Evolutionary conservation across 441 rosid species (phyloP).

Genomic region (Kokia cookei): DNA sequence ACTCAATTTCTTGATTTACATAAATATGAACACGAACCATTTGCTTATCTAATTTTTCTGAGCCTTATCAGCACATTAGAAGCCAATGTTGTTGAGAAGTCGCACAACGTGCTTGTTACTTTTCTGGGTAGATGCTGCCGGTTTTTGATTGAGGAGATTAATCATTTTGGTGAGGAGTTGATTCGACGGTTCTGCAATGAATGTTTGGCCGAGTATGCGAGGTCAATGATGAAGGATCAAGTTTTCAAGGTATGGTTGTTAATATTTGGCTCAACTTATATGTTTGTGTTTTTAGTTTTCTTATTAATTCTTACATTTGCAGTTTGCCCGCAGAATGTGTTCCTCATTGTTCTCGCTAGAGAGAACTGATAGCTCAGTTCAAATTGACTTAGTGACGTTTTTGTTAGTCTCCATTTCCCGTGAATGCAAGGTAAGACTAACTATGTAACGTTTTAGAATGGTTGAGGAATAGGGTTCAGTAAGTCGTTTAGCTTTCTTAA

Average conservation of each 20-base stretch:
- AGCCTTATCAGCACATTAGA: conserved; percentile 46
- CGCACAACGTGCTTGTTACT: conserved; percentile 47
- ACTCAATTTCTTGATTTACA: conserved; percentile 4
- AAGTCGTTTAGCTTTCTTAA: background rate
- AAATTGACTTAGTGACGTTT: conserved; percentile 33
- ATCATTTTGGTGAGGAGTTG: conserved; percentile 39
- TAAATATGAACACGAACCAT: background rate
- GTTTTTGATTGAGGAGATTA: conserved; percentile 49
- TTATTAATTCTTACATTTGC: conserved; percentile 22
- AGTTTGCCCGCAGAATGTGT: conserved; percentile 71
- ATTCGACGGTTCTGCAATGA: conserved; percentile 33
- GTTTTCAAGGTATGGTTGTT: conserved; percentile 47
- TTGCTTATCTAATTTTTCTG: background rate
- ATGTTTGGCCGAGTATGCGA: conserved; percentile 46
- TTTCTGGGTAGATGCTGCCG: conserved; percentile 48
- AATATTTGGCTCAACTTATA: background rate
- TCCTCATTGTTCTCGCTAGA: conserved; percentile 43
- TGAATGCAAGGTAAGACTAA: conserved; percentile 54
- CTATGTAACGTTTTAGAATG: background rate
- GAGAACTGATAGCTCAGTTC: conserved; percentile 27
- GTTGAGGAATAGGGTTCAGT: background rate
- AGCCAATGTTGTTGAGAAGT: conserved; percentile 47
- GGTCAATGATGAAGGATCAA: conserved; percentile 61
- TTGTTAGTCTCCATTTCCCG: conserved; percentile 39
- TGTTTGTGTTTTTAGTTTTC: background rate